These are phyloP conservation scores for Trypanosoma lewisi DNA, from an alignment of 208 protist genomes.

Conservation along the genomic window DNA sequence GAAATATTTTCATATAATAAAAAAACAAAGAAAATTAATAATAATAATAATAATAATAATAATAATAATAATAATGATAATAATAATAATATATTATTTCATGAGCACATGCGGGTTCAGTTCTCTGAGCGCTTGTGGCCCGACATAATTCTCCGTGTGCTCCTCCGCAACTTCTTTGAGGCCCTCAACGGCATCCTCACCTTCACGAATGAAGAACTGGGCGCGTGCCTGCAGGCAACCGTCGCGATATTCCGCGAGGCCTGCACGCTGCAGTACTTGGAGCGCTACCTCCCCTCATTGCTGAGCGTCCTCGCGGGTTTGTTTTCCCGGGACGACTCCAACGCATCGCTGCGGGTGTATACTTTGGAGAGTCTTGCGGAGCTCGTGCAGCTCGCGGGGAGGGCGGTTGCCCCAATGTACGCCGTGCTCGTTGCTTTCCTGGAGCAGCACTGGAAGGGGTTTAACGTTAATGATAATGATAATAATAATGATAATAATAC, in stretches of 20 bases:
- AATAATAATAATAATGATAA: too few species aligned
- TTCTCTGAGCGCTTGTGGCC: slow-evolving; percentile 55
- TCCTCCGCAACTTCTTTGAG: slow-evolving; percentile 55
- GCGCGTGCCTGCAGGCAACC: slow-evolving; percentile 57
- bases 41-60: too few species aligned
- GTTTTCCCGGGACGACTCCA: slow-evolving; percentile 11
- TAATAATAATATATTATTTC: too few species aligned
- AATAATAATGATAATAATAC: too few species aligned
- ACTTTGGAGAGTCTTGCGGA: slow-evolving; percentile 40
- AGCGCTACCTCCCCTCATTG: slow-evolving; percentile 60
- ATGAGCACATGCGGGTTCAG: background rate
- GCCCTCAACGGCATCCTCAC: slow-evolving; percentile 54
- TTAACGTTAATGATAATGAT: too few species aligned
- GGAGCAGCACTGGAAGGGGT: slow-evolving; percentile 44
- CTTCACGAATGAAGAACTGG: slow-evolving; percentile 64
- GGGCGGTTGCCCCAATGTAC: slow-evolving; percentile 63
- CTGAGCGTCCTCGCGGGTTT: slow-evolving; percentile 43
- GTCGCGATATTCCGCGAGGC: slow-evolving; percentile 65
- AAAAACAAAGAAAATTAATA: too few species aligned
- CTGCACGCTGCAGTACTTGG: slow-evolving; percentile 34
- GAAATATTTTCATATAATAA: too few species aligned
- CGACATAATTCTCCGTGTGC: slow-evolving; percentile 58
- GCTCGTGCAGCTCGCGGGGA: slow-evolving; percentile 49
- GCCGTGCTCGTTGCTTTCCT: slow-evolving; percentile 62
- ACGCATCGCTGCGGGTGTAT: slow-evolving; percentile 25